Evolutionary conservation across 2,329 filamentous ascomycete genomes (phyloP).

Genomic region (Penicillium glabrum): DNA sequence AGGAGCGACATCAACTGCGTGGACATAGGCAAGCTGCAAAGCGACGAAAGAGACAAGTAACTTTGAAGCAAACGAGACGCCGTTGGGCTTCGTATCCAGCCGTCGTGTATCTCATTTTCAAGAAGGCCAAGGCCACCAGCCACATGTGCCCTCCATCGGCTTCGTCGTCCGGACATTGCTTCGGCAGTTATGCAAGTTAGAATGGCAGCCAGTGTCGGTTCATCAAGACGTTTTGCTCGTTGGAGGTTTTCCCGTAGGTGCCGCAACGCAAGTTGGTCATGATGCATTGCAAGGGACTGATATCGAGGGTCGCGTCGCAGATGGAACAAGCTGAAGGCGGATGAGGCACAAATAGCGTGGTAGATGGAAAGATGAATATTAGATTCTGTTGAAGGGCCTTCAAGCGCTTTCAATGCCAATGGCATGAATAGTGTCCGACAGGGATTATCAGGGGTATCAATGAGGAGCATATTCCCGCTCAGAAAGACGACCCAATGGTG

Average conservation of each 20-base stretch:
- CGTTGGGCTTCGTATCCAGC: constrained; percentile 16
- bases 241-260: constrained; percentile 26
- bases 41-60: constrained; percentile 29
- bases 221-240: constrained; percentile 13
- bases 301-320: constrained; percentile 23
- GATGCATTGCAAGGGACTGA: constrained; percentile 28
- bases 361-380: constrained; percentile 31
- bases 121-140: constrained; percentile 22
- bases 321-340: constrained; percentile 26
- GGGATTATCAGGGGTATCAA: constrained; percentile 29
- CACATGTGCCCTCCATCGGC: constrained; percentile 26
- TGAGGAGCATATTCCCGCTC: constrained; percentile 29
- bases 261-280: constrained; percentile 29
- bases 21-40: constrained; percentile 29
- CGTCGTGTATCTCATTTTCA: constrained; percentile 21
- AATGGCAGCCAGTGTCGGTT: constrained; percentile 18
- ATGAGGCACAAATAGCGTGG: constrained; percentile 28
- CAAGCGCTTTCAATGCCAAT: constrained; percentile 20
- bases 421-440: constrained; percentile 30
- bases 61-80: constrained; percentile 25
- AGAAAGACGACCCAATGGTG: constrained; percentile 33
- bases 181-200: constrained; percentile 22
- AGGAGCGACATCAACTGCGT: constrained; percentile 19
- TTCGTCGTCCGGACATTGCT: constrained; percentile 27
- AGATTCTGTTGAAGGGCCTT: constrained; percentile 10